Base-by-base conservation (phyloP, 1,284 basidiomycete species). In the Ganoderma lucidum region DNA sequence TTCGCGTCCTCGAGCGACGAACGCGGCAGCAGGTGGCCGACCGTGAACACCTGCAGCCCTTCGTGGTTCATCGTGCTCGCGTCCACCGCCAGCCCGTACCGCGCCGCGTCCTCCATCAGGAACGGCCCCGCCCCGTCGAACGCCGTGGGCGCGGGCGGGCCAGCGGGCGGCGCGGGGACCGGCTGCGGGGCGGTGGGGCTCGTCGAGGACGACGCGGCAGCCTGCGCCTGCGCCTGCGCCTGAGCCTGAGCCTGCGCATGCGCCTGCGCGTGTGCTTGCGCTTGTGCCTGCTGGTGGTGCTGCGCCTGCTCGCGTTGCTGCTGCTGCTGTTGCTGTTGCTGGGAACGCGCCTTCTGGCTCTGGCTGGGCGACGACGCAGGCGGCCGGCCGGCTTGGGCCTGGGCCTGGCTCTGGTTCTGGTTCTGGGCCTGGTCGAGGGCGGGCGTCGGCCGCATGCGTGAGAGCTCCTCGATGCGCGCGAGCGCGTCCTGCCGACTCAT, bases 11-110 rank as follows among this genome's bases (percentile, higher is more conserved):
- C 87, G 64, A 84, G 78, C 60, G 76, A 78, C 65, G 83, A 83
- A 69, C 87, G 80, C 6, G 93, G 93, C 74, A 94, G 84, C 44
- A 95, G 81, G 75, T 94, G 93, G 0, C 94, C 94, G 1, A 95
- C 88, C 5, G 94, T 95, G 77, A 93, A 93, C 59, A 95, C 93
- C 79, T 93, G 90, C 67, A 95, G 78, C 0, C 92, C 93, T 74
- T 91, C 88, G 72, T 92, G 90, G 63, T 77, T 74, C 67, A 81
- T 70, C 55, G 76, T 76, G 39, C 71, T 74, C 62, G 72, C 68
- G 71, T 74, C 74, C 41, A 75, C 70, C 12, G 63, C 63, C 4
- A 78, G 66, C 39, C 71, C 72, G 68, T 76, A 78, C 55, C 73
- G 72, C 68, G 67, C 66, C 10, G 68, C 67, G 62, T 72, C 69